A percentile compares a stretch with the other conserved stretches of the same genome.
Conservation (phyloP, 2,329 filamentous ascomycete species). For the Calonectria crousiana region DNA sequence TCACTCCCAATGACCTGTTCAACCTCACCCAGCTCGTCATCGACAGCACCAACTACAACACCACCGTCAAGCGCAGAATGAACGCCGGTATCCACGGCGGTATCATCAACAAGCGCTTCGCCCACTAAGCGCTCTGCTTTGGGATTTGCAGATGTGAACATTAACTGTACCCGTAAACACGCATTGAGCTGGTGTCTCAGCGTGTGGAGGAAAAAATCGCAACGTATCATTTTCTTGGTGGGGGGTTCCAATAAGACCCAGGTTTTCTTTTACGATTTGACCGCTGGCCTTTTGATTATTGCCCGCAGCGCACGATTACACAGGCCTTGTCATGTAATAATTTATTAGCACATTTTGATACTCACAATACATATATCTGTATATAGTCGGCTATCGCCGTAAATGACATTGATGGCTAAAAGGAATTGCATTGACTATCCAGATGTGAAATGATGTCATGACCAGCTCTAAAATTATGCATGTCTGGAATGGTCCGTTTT, state of each 20-base stretch:
- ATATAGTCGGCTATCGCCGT: neutral
- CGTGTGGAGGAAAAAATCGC: neutral
- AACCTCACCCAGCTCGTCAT: neutral
- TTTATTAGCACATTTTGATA: neutral
- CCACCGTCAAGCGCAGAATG: neutral
- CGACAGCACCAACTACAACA: neutral
- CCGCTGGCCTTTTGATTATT: neutral
- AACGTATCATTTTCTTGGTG: neutral
- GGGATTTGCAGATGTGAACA: neutral
- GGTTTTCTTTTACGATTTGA: neutral
- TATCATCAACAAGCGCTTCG: constrained; percentile 30
- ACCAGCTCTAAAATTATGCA: neutral
- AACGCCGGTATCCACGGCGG: constrained; percentile 30
- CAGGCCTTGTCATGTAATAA: neutral
- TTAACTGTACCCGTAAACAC: neutral
- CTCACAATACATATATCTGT: neutral
- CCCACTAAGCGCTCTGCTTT: neutral
- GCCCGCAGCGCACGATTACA: neutral
- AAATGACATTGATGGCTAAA: neutral
- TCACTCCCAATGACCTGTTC: neutral
- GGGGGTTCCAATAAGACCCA: neutral
- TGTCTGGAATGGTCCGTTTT: too few relatives aligned
- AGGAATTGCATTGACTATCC: neutral
- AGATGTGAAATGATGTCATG: neutral
- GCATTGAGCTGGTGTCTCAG: neutral